phyloP scores from a whole-genome alignment of 306 rosid species.

The Canavalia gladiata region DNA sequence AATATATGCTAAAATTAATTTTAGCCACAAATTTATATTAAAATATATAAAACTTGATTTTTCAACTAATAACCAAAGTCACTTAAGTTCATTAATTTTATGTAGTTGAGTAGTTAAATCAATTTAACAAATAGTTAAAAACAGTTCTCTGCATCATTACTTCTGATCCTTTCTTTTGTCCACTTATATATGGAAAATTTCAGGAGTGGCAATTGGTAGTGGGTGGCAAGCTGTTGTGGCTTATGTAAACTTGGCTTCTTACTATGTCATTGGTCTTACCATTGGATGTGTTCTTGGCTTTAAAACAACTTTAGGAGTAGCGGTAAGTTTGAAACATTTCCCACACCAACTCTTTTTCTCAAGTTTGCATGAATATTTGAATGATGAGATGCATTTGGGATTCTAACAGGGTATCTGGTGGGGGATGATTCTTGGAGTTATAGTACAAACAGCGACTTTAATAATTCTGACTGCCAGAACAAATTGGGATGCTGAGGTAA shows the following conservation, averaged over 20 bases:
- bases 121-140: neutral
- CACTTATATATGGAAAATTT: neutral
- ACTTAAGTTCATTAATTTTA: neutral
- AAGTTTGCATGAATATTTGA: neutral
- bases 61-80: no score
- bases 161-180: neutral
- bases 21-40: no score
- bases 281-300: slow-evolving; percentile 78
- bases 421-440: slow-evolving; percentile 81
- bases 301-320: slow-evolving; percentile 66
- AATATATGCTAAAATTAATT: no score
- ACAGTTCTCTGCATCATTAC: neutral
- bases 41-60: no score
- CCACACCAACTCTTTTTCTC: neutral
- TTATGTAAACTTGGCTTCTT: slow-evolving; percentile 67
- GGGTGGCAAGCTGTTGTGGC: slow-evolving; percentile 85
- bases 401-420: slow-evolving; percentile 74
- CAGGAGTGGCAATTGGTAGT: slow-evolving; percentile 84
- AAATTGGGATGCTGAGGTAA: slow-evolving; percentile 74
- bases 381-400: neutral
- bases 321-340: slow-evolving; percentile 53
- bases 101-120: neutral
- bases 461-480: slow-evolving; percentile 70
- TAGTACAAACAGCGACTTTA: slow-evolving; percentile 66
- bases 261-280: slow-evolving; percentile 71